phyloP scores from a whole-genome alignment of 345 rosid species.

The Hevea brasiliensis region DNA sequence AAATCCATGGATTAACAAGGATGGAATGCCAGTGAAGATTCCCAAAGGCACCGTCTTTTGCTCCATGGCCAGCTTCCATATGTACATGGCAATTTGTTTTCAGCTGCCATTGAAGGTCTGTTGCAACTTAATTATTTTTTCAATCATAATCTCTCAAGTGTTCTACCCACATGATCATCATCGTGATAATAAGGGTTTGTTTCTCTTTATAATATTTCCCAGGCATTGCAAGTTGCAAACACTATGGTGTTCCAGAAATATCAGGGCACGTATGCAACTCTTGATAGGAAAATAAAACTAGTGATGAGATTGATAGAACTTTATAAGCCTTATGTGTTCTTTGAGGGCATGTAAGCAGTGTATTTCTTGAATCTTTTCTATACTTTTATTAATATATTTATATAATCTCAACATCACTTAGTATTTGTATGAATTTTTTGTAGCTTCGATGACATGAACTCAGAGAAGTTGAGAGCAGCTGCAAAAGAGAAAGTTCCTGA shows the following conservation, averaged over 20 bases:
- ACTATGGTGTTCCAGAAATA: slow-evolving; percentile 16
- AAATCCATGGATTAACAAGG: slow-evolving; percentile 19
- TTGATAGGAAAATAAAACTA: slow-evolving; percentile 23
- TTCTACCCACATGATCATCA: no score
- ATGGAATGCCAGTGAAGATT: slow-evolving; percentile 7
- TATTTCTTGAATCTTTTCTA: background rate
- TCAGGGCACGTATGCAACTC: slow-evolving; percentile 4
- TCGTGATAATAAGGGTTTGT: no score
- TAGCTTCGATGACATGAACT: slow-evolving; percentile 32
- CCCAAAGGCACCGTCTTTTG: background rate
- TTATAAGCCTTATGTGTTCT: slow-evolving; percentile 41
- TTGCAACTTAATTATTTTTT: background rate
- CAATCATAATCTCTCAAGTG: no score
- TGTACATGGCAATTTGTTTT: slow-evolving; percentile 13
- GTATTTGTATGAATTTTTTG: background rate
- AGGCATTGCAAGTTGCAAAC: slow-evolving; percentile 18
- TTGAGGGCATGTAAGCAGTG: slow-evolving; percentile 16
- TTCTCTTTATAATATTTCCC: no score
- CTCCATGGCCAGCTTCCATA: slow-evolving; percentile 11
- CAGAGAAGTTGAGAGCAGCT: slow-evolving; percentile 24
- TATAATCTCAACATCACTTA: no score
- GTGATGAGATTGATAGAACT: slow-evolving; percentile 38
- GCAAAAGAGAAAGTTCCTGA: slow-evolving; percentile 15
- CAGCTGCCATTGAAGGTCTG: slow-evolving; percentile 13
- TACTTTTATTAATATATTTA: no score